Evolutionary conservation across 192 early-diverging fungal genomes (phyloP), one percentile per base, ranked within the genome.

Genomic region (Tieghemiomyces parasiticus): DNA sequence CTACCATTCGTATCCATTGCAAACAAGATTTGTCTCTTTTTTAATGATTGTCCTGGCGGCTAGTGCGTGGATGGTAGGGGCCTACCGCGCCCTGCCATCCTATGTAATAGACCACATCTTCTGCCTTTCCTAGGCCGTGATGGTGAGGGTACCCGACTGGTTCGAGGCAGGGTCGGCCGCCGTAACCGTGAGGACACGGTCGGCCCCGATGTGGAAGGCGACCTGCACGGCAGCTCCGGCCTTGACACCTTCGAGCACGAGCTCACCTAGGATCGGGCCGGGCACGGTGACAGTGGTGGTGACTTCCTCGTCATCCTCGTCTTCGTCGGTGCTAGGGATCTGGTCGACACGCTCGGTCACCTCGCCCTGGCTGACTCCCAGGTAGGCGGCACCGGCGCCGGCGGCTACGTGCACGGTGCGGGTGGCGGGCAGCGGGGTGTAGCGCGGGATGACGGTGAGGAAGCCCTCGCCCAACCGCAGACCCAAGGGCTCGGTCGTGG

Each of bases 281-380:
- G 83, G 68, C 65, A 74, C 66, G 19, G 67, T 74, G 38, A 70
- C 59, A 28, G 67, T 68, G 56, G 64, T 66, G 59, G 71, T 73
- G 46, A 79, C 78, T n/a, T 71, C 70, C 35, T 77, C 68, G 38
- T 81, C 76, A 19, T 77, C 80, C 2, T 71, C 77, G 12, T 80
- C 77, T 3, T 76, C 75, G 25, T 74, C 67, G 30, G 76, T 66
- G 53, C 71, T 75, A 14, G 70, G 67, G 48, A 75, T 71, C 31
- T 68, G 72, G 13, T 72, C 38, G 14, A 66, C 70, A 26, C 67
- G 24, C 12, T 26, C 48, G n/a, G 20, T 49, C 60, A 45, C 58
- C 63, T 93, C 87, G 62, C 88, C 88, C 78, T 97, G 90, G 66
- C 82, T 84, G 28, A 96, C 72, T 24, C 87, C 81, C 63, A 97